Conservation (phyloP, 1,284 basidiomycete species). For the Gomphus bonarii region DNA sequence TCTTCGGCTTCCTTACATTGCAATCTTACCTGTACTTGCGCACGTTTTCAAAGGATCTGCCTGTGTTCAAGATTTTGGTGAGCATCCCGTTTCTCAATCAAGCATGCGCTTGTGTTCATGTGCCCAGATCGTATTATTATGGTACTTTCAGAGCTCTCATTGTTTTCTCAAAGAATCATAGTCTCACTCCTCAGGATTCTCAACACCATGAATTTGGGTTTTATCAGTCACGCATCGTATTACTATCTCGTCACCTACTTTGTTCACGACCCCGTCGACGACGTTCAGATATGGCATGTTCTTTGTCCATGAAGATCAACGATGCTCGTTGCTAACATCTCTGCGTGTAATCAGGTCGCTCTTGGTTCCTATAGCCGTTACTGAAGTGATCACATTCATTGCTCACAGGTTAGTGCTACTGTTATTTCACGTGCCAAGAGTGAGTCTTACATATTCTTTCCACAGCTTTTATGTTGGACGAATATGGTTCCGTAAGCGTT, state of each 20-base stretch:
- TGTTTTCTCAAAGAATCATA: not conserved
- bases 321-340: not conserved
- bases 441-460: not conserved
- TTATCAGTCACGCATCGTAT: conserved; percentile 19
- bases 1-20: conserved; percentile 3
- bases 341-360: not conserved
- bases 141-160: not conserved
- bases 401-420: not conserved
- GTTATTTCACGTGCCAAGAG: too few species aligned
- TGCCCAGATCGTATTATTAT: not conserved
- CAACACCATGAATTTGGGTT: conserved; percentile 17
- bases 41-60: not conserved
- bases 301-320: not conserved
- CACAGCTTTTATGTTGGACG: not conserved
- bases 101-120: not conserved
- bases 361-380: not conserved
- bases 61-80: not conserved
- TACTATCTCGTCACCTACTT: conserved; percentile 18
- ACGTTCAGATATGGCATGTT: conserved; percentile 15
- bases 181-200: conserved; percentile 15
- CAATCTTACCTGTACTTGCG: conserved; percentile 4
- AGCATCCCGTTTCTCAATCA: not conserved
- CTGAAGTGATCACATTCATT: not conserved
- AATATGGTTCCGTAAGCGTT: conserved; percentile 3
- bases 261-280: conserved; percentile 13